A percentile compares a stretch with the other conserved stretches of the same genome.
phyloP scores from a whole-genome alignment of 2,329 filamentous ascomycete genomes.

The Fusarium sp. region DNA sequence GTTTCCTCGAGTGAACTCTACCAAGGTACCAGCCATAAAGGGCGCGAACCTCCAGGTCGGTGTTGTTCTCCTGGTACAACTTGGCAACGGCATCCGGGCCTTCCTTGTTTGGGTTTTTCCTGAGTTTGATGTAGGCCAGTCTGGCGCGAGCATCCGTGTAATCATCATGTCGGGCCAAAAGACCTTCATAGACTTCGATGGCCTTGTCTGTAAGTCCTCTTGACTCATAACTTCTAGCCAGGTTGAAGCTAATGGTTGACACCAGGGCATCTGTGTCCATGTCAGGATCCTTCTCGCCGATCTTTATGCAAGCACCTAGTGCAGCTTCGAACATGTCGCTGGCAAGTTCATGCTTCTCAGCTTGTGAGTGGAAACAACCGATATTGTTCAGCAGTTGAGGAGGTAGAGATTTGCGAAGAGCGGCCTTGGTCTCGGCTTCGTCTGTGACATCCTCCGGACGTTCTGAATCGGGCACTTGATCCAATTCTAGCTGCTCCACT shows the following conservation, averaged over 20 bases:
- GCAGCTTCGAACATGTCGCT: conserved; percentile 94
- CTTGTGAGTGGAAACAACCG: conserved; percentile 93
- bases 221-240: conserved; percentile 93
- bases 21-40: conserved; percentile 97
- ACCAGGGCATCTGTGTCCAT: conserved; percentile 92
- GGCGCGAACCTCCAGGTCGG: conserved; percentile 91
- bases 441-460: conserved; percentile 70
- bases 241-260: conserved; percentile 96
- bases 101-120: conserved; percentile 85
- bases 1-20: conserved; percentile 84
- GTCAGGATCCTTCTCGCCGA: conserved; percentile 80
- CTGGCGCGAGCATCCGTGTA: conserved; percentile 94
- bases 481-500: conserved; percentile 90
- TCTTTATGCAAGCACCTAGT: conserved; percentile 87
- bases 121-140: conserved; percentile 90
- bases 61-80: conserved; percentile 86
- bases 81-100: conserved; percentile 89
- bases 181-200: conserved; percentile 87
- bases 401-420: conserved; percentile 83
- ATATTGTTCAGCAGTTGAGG: conserved; percentile 98
- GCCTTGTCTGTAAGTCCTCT: conserved; percentile 86
- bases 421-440: conserved; percentile 71
- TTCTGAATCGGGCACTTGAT: conserved; percentile 81
- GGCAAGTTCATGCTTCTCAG: conserved; percentile 84
- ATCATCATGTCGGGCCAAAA: conserved; percentile 87